Conservation (phyloP, 1,284 basidiomycete genomes). For the Moesziomyces antarcticus region DNA sequence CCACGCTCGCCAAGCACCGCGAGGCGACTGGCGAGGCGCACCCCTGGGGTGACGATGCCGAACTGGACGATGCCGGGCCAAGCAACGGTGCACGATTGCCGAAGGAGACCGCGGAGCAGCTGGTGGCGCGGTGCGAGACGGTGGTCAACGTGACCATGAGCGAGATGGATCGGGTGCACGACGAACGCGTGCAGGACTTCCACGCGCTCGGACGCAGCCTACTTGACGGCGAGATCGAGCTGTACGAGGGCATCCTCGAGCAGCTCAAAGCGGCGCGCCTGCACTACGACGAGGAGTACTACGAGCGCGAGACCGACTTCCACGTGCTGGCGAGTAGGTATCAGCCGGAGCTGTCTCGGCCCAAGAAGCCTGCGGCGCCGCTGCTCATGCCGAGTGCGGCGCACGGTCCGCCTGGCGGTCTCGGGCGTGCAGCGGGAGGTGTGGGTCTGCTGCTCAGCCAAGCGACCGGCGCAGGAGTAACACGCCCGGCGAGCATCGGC, state of each 20-base stretch:
- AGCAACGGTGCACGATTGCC: not conserved
- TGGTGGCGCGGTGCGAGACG: constrained; percentile 82
- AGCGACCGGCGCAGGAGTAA: constrained; percentile 15
- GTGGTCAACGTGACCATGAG: constrained; percentile 87
- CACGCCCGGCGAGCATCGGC: constrained; percentile 21
- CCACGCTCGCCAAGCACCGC: constrained; percentile 69
- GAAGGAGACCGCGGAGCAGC: constrained; percentile 67
- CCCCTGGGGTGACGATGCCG: constrained; percentile 9
- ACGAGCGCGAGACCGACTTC: constrained; percentile 25
- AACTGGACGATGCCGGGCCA: not conserved
- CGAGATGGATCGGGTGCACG: constrained; percentile 76
- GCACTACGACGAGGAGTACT: constrained; percentile 41
- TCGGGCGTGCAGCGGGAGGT: constrained; percentile 9
- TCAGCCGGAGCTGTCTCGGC: constrained; percentile 25
- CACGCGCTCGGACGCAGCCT: constrained; percentile 37
- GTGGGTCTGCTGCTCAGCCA: constrained; percentile 16
- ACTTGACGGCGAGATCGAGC: constrained; percentile 53
- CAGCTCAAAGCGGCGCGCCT: constrained; percentile 32
- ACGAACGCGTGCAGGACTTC: constrained; percentile 57
- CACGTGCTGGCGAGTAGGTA: constrained; percentile 25
- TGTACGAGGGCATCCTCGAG: constrained; percentile 44
- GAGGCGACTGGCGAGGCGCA: constrained; percentile 66
- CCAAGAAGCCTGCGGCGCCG: constrained; percentile 13
- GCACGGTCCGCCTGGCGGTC: constrained; percentile 8
- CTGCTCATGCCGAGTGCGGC: constrained; percentile 40